These are phyloP conservation scores for Mycosphaerella arachidis DNA, from an alignment of 2,329 filamentous ascomycete species.

Conservation along the genomic window DNA sequence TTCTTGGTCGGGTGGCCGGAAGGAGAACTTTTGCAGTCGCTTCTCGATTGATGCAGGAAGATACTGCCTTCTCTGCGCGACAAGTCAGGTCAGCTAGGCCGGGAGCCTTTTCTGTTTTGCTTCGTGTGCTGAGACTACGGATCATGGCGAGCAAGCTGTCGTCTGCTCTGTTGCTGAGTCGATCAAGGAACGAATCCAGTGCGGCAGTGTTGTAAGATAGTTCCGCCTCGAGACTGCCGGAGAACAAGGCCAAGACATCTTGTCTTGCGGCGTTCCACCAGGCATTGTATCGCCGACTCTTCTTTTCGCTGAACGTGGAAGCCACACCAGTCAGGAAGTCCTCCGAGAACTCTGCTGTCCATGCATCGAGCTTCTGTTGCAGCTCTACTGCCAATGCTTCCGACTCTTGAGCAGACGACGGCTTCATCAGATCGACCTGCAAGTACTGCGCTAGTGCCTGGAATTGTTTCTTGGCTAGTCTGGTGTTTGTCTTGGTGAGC, in stretches of 20 bases:
- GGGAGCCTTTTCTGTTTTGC: background rate
- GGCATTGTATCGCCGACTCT: constrained; percentile 56
- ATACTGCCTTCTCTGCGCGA: background rate
- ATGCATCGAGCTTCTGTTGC: background rate
- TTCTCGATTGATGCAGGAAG: background rate
- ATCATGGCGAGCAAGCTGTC: background rate
- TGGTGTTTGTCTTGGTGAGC: constrained; percentile 91
- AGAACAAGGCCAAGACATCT: constrained; percentile 84
- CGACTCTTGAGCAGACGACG: background rate
- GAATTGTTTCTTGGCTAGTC: constrained; percentile 87
- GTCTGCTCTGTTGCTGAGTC: background rate
- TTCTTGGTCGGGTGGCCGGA: background rate
- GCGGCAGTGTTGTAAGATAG: background rate
- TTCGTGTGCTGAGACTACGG: background rate
- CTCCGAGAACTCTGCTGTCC: background rate
- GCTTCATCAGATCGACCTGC: background rate
- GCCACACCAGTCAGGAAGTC: background rate
- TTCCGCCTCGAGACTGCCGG: background rate
- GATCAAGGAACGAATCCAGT: background rate
- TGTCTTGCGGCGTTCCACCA: constrained; percentile 47
- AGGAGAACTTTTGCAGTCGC: background rate
- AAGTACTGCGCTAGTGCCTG: background rate
- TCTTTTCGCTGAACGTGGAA: background rate
- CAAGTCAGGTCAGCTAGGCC: background rate
- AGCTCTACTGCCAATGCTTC: background rate